Conservation (phyloP, 208 protist species). For the Paratrypanosoma confusum region DNA sequence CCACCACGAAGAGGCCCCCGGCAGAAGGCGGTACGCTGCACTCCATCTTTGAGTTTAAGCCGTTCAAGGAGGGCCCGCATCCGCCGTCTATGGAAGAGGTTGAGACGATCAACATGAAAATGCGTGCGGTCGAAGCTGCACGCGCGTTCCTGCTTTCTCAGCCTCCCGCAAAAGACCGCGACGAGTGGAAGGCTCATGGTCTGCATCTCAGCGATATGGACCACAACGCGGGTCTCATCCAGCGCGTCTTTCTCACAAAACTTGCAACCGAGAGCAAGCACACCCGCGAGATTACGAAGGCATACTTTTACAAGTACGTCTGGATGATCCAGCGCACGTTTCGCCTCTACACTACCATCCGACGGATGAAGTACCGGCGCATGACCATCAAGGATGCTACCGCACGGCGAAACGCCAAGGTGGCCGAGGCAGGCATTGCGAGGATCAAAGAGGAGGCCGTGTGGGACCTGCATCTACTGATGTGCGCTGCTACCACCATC, state of each 20-base stretch:
- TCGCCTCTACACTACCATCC: conserved; percentile 45
- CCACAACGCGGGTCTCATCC: conserved; percentile 74
- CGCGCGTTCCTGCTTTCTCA: conserved; percentile 16
- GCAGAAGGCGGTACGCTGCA: too few species aligned
- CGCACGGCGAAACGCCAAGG: conserved; percentile 14
- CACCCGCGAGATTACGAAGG: conserved; percentile 29
- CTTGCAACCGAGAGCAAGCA: conserved; percentile 21
- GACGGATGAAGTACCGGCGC: conserved; percentile 15
- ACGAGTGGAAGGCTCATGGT: conserved; percentile 60
- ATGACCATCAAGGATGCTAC: conserved; percentile 8
- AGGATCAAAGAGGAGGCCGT: conserved; percentile 33
- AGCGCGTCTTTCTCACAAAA: conserved; percentile 48
- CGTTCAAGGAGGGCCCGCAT: conserved; percentile 13
- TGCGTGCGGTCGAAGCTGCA: conserved; percentile 18
- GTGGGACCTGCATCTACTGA: conserved; percentile 55
- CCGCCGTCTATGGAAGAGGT: conserved; percentile 38
- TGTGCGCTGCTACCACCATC: conserved; percentile 50
- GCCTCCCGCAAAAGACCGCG: conserved; percentile 39
- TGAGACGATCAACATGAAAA: conserved; percentile 38
- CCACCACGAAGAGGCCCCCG: too few species aligned
- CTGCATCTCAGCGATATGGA: conserved; percentile 59
- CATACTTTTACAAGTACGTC: conserved; percentile 56
- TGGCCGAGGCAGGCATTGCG: conserved; percentile 24
- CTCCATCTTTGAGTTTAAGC: conserved; percentile 44
- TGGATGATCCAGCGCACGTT: conserved; percentile 62